Evolutionary conservation across 148 eudicot species (phyloP).

Genomic region (Heliosperma pusillum): DNA sequence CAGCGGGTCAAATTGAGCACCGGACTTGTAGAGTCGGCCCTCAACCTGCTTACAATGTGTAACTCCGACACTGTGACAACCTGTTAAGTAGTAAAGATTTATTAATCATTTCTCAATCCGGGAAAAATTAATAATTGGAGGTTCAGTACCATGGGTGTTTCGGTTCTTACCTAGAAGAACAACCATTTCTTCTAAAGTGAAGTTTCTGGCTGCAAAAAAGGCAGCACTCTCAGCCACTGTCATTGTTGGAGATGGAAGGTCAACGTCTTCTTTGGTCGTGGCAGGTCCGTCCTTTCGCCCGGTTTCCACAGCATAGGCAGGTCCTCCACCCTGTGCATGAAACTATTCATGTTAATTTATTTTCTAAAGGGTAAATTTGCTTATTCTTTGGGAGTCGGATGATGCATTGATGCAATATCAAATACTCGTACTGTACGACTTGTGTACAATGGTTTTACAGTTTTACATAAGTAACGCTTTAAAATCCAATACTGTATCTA

Average conservation of each 20-base stretch:
- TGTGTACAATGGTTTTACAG: too few species aligned
- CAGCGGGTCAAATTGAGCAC: constrained; percentile 20
- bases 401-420: too few species aligned
- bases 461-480: too few species aligned
- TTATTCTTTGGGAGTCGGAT: too few species aligned
- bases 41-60: constrained; percentile 34
- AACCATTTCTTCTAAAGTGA: constrained; percentile 31
- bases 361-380: too few species aligned
- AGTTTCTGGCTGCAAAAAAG: constrained; percentile 34
- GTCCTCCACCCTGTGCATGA: constrained; percentile 40
- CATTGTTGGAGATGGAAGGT: constrained; percentile 44
- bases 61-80: constrained; percentile 46
- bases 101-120: too few species aligned
- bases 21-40: constrained; percentile 29
- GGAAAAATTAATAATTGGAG: too few species aligned
- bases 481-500: too few species aligned
- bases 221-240: constrained; percentile 28
- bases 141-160: too few species aligned
- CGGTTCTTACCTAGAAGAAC: constrained; percentile 22
- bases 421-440: too few species aligned
- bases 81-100: constrained; percentile 10
- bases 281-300: constrained; percentile 52
- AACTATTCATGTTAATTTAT: neutral
- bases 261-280: constrained; percentile 34
- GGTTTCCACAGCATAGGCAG: constrained; percentile 36